Percentiles rank a stretch among this genome's conserved stretches.
Evolutionary conservation across 371 early-diverging fungal species (phyloP).

Genomic region (Mucor racemosus): DNA sequence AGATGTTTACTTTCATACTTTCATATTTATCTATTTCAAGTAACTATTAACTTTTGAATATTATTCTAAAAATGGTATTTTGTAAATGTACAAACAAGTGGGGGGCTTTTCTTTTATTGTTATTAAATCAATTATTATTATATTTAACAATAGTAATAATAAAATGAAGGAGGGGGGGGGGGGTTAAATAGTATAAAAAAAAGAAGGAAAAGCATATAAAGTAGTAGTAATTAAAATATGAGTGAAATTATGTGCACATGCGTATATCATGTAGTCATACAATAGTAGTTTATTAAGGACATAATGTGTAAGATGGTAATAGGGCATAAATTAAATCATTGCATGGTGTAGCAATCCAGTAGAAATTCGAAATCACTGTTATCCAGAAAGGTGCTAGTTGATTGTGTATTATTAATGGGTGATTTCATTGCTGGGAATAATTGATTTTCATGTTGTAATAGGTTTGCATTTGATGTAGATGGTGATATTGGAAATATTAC

Average conservation of each 20-base stretch:
- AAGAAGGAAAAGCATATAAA: no score
- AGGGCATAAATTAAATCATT: neutral
- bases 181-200: no score
- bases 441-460: neutral
- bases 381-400: neutral
- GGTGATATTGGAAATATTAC: neutral
- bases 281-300: neutral
- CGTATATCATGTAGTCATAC: neutral
- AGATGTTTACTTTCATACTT: neutral
- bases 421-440: constrained; percentile 7
- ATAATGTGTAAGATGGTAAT: neutral
- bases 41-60: neutral
- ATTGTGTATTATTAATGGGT: neutral
- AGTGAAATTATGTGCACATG: neutral
- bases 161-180: no score
- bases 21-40: neutral
- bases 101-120: no score
- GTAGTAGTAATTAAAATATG: no score
- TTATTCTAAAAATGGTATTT: neutral
- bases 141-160: no score
- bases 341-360: neutral
- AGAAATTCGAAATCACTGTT: neutral
- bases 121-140: no score
- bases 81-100: neutral
- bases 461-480: neutral